phyloP scores from a whole-genome alignment of 2,329 filamentous ascomycete species.

The Phyllosticta ampelicida region DNA sequence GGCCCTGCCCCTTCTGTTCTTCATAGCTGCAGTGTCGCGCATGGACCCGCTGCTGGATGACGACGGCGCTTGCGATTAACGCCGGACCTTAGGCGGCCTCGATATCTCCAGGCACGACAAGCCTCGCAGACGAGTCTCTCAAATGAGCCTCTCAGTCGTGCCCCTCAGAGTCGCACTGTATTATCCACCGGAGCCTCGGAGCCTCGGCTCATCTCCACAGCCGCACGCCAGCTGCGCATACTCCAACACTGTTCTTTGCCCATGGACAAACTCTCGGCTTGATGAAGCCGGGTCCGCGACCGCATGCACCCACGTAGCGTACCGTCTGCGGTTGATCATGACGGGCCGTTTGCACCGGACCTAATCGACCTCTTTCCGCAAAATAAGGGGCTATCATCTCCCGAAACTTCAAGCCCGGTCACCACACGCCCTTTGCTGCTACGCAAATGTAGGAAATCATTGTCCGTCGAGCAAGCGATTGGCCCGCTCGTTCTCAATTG shows the following conservation, averaged over 20 bases:
- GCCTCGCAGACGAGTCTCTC: background rate
- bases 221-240: background rate
- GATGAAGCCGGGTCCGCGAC: background rate
- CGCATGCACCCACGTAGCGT: background rate
- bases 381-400: background rate
- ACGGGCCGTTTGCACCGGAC: background rate
- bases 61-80: background rate
- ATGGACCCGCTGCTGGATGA: background rate
- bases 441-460: background rate
- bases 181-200: background rate
- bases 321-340: background rate
- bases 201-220: background rate
- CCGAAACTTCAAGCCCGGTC: background rate
- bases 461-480: background rate
- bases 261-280: no score
- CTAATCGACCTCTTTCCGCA: background rate
- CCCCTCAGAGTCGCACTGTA: background rate
- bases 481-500: background rate
- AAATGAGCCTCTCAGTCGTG: no score
- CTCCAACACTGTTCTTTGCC: background rate
- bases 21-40: background rate
- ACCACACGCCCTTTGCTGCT: background rate
- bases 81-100: background rate
- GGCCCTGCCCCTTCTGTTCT: background rate
- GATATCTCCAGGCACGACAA: background rate